Evolutionary conservation across 108 stramenopile genomes (phyloP).

Genomic region (Conticribra weissflogii): DNA sequence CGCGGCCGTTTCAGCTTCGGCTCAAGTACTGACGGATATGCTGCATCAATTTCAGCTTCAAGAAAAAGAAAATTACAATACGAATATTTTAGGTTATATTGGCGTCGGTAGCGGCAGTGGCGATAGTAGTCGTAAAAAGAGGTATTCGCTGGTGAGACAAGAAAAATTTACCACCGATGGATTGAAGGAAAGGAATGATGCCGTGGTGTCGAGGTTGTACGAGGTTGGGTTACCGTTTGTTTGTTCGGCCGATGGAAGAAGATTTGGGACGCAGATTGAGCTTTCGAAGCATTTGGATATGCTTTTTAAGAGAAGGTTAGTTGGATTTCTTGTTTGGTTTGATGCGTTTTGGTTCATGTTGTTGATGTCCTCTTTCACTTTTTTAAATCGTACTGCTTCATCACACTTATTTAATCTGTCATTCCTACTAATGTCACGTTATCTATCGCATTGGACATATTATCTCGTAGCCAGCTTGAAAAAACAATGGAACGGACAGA

Average conservation of each 20-base stretch:
- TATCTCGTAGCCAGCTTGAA: slow-evolving; percentile 62
- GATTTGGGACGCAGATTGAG: slow-evolving; percentile 79
- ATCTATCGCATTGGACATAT: neutral
- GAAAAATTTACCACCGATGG: slow-evolving; percentile 80
- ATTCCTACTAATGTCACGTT: neutral
- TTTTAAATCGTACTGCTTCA: neutral
- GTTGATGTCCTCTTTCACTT: neutral
- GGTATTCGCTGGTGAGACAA: slow-evolving; percentile 36
- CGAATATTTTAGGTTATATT: slow-evolving; percentile 4
- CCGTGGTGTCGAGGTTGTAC: slow-evolving; percentile 73
- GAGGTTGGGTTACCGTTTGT: slow-evolving; percentile 83
- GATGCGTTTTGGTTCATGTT: neutral
- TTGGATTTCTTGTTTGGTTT: neutral
- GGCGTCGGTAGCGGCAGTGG: neutral
- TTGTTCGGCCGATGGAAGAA: slow-evolving; percentile 78
- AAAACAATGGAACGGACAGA: slow-evolving; percentile 75
- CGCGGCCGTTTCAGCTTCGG: slow-evolving; percentile 48
- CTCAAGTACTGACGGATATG: slow-evolving; percentile 47
- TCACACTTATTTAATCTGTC: neutral
- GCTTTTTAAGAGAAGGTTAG: slow-evolving; percentile 67
- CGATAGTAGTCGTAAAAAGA: slow-evolving; percentile 9
- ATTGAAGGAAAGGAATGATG: slow-evolving; percentile 68
- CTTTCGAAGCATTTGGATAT: slow-evolving; percentile 78
- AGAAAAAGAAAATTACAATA: slow-evolving; percentile 6
- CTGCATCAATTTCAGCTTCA: slow-evolving; percentile 20